phyloP scores from a whole-genome alignment of 306 rosid species.

The Malus fusca region DNA sequence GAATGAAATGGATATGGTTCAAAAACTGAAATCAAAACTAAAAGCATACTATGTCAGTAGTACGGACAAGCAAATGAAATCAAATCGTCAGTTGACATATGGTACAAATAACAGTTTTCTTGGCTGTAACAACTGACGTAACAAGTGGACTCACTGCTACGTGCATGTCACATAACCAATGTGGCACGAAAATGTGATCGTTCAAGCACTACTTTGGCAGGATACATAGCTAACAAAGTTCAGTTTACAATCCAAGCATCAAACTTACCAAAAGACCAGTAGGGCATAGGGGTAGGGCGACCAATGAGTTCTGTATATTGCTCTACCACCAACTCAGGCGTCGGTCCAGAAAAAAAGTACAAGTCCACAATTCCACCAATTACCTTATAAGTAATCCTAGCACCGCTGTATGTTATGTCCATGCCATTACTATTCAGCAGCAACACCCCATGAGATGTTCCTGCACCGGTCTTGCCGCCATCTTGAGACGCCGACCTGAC shows the following conservation, averaged over 20 bases:
- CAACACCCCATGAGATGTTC: conserved; percentile 71
- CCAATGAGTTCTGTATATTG: conserved; percentile 79
- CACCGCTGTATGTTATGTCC: conserved; percentile 59
- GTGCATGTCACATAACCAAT: background rate
- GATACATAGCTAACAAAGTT: background rate
- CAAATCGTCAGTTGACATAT: background rate
- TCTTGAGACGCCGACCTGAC: conserved; percentile 39
- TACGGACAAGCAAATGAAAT: background rate
- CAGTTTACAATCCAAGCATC: background rate
- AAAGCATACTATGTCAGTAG: background rate
- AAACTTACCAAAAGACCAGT: conserved; percentile 84
- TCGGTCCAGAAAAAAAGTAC: conserved; percentile 63
- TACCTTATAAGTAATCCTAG: conserved; percentile 52
- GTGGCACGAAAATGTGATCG: background rate
- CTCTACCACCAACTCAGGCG: conserved; percentile 58
- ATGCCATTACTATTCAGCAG: conserved; percentile 71
- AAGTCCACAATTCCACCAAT: conserved; percentile 77
- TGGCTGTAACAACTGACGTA: background rate
- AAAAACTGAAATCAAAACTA: background rate
- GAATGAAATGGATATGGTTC: background rate
- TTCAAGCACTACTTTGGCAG: background rate
- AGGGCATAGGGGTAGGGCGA: conserved; percentile 76
- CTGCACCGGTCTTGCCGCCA: conserved; percentile 31
- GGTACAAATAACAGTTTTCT: background rate
- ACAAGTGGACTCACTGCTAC: background rate